Conservation (phyloP, 306 rosid species). For the Corylus americana region DNA sequence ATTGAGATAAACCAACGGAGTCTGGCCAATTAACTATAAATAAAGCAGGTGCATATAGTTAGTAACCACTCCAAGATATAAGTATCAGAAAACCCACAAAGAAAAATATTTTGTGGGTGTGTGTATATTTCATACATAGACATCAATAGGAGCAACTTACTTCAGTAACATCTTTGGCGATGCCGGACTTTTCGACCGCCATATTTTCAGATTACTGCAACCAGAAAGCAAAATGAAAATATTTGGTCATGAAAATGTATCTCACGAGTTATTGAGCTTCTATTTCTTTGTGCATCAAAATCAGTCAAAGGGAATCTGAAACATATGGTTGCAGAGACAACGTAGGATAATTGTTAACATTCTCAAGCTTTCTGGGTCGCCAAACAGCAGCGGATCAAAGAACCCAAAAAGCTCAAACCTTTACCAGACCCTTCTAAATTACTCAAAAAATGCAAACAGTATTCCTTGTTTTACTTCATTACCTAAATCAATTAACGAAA, state of each 20-base stretch:
- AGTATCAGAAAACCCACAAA: background rate
- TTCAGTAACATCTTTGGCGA: conserved; percentile 75
- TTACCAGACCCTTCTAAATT: background rate
- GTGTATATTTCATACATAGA: background rate
- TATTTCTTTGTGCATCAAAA: background rate
- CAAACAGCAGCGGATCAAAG: background rate
- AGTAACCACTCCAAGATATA: conserved; percentile 6
- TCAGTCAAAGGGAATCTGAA: conserved; percentile 21
- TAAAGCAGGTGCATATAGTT: conserved; percentile 1
- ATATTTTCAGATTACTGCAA: conserved; percentile 45
- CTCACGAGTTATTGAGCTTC: background rate
- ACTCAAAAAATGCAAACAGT: background rate
- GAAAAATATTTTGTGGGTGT: background rate
- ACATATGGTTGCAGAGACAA: conserved; percentile 5
- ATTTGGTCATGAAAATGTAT: conserved; percentile 6
- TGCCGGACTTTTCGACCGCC: conserved; percentile 56
- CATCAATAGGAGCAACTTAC: conserved; percentile 39
- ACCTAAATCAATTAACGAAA: background rate
- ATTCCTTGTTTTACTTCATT: background rate
- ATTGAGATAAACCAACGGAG: conserved; percentile 77
- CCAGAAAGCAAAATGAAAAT: conserved; percentile 16
- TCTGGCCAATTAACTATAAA: conserved; percentile 68
- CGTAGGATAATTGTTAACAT: background rate
- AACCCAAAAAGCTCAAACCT: background rate
- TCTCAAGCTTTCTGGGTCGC: background rate